A percentile compares a stretch with the other conserved stretches of the same genome.
Evolutionary conservation across 2,329 filamentous ascomycete genomes (phyloP).

Genomic region (Didymella exigua): DNA sequence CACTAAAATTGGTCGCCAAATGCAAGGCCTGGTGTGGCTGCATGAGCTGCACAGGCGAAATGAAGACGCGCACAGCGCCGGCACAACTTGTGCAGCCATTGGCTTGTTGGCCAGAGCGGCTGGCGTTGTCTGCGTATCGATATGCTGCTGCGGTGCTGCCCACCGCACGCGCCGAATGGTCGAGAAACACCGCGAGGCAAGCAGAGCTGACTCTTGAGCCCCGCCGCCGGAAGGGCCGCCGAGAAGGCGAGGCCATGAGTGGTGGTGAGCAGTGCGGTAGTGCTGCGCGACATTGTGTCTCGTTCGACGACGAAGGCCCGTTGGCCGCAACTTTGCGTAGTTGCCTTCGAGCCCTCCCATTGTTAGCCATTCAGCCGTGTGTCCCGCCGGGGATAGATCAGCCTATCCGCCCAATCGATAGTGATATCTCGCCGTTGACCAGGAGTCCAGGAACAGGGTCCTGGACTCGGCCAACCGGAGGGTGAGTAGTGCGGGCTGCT

Average conservation of each 20-base stretch:
- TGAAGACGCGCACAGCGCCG: constrained; percentile 42
- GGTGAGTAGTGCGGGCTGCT: constrained; percentile 24
- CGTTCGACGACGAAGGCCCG: constrained; percentile 30
- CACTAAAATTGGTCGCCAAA: constrained; percentile 42
- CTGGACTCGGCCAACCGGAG: constrained; percentile 28
- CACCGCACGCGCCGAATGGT: constrained; percentile 32
- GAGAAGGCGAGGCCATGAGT: constrained; percentile 14
- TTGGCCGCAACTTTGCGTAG: constrained; percentile 18
- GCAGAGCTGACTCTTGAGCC: constrained; percentile 17
- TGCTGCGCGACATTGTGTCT: constrained; percentile 31
- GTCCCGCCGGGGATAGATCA: constrained; percentile 28
- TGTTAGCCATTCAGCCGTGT: constrained; percentile 36
- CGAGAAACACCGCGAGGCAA: constrained; percentile 1
- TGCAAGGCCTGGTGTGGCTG: constrained; percentile 38
- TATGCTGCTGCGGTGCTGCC: constrained; percentile 18
- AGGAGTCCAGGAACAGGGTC: constrained; percentile 38
- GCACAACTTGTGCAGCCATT: constrained; percentile 32
- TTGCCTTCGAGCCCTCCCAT: constrained; percentile 23
- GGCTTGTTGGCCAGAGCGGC: constrained; percentile 18
- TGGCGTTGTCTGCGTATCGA: constrained; percentile 25
- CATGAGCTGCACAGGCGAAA: constrained; percentile 41
- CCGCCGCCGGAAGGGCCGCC: constrained; percentile 20
- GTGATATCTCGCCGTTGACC: constrained; percentile 43
- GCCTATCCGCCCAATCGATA: constrained; percentile 50
- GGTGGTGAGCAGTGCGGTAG: constrained; percentile 5